These are phyloP conservation scores for Fusarium virguliforme DNA, from an alignment of 2,329 filamentous ascomycete species.

Conservation along the genomic window DNA sequence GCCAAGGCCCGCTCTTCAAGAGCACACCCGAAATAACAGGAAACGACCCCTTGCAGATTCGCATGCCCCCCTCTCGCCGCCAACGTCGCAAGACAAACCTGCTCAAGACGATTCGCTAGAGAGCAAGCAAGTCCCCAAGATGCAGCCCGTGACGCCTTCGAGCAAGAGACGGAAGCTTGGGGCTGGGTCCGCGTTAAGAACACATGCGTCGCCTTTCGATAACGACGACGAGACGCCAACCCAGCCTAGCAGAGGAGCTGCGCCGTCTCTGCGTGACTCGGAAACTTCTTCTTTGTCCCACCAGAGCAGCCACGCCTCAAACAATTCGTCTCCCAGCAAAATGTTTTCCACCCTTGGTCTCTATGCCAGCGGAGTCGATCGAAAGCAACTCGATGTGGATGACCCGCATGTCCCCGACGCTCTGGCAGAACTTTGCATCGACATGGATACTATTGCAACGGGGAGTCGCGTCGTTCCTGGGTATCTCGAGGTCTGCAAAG, in stretches of 20 bases:
- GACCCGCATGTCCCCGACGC: constrained; percentile 2
- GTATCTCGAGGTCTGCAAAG: constrained; percentile 16
- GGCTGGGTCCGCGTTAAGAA: background rate
- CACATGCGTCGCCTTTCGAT: background rate
- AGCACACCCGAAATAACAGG: background rate
- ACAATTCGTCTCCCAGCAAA: constrained; percentile 7
- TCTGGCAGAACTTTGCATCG: constrained; percentile 7
- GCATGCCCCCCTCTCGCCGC: background rate
- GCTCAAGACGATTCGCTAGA: background rate
- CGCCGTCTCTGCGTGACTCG: background rate
- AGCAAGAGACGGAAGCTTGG: constrained; percentile 3
- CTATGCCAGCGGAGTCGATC: background rate
- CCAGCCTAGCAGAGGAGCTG: background rate
- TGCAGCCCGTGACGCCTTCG: background rate
- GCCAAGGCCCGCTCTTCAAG: background rate
- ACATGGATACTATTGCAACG: constrained; percentile 17
- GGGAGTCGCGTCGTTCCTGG: constrained; percentile 9
- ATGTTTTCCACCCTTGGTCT: constrained; percentile 6
- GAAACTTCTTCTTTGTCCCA: background rate
- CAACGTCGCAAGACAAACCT: background rate
- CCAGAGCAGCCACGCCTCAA: constrained; percentile 1
- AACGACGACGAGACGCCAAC: constrained; percentile 6
- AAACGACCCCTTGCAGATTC: background rate
- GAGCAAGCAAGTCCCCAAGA: background rate
- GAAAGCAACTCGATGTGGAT: constrained; percentile 12